Percentiles rank a stretch among this genome's conserved stretches.
Conservation (phyloP, 306 rosid species). For the Argentina anserina region DNA sequence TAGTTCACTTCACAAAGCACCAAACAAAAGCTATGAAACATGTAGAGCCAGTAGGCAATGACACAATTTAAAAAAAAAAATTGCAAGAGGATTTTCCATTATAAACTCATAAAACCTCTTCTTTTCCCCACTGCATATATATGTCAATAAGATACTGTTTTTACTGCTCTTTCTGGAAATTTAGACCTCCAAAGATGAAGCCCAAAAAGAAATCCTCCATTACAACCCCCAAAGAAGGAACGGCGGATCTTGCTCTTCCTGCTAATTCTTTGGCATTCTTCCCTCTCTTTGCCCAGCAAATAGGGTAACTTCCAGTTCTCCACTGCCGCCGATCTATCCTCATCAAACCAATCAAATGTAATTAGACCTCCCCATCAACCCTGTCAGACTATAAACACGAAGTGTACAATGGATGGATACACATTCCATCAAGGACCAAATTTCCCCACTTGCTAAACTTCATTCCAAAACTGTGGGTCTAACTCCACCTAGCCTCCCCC, state of each 20-base stretch:
- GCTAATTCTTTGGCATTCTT: slow-evolving; percentile 2
- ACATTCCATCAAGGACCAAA: slow-evolving; percentile 22
- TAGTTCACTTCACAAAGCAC: slow-evolving; percentile 1
- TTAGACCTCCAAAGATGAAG: slow-evolving; percentile 14
- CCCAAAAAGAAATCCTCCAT: slow-evolving; percentile 29
- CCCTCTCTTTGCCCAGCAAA: slow-evolving; percentile 11
- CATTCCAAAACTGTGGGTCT: slow-evolving; percentile 61
- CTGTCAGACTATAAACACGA: slow-evolving; percentile 64
- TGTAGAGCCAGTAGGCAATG: background rate
- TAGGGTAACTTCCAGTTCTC: background rate
- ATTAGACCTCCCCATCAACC: slow-evolving; percentile 46
- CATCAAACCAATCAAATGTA: slow-evolving; percentile 57
- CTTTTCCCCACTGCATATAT: slow-evolving; percentile 29
- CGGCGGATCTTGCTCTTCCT: slow-evolving; percentile 39
- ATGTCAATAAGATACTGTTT: slow-evolving; percentile 50
- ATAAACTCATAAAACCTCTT: slow-evolving; percentile 38
- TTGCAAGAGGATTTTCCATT: slow-evolving; percentile 28
- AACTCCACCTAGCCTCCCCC: slow-evolving; percentile 20
- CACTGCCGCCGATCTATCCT: slow-evolving; percentile 26
- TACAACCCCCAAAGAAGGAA: slow-evolving; percentile 43
- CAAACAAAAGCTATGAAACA: slow-evolving; percentile 18
- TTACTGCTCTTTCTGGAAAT: slow-evolving; percentile 34
- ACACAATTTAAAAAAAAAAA: slow-evolving; percentile 26
- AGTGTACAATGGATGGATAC: slow-evolving; percentile 39
- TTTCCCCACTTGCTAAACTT: slow-evolving; percentile 22